phyloP scores from a whole-genome alignment of 2,329 filamentous ascomycete species.

The Cercospora zeina region DNA sequence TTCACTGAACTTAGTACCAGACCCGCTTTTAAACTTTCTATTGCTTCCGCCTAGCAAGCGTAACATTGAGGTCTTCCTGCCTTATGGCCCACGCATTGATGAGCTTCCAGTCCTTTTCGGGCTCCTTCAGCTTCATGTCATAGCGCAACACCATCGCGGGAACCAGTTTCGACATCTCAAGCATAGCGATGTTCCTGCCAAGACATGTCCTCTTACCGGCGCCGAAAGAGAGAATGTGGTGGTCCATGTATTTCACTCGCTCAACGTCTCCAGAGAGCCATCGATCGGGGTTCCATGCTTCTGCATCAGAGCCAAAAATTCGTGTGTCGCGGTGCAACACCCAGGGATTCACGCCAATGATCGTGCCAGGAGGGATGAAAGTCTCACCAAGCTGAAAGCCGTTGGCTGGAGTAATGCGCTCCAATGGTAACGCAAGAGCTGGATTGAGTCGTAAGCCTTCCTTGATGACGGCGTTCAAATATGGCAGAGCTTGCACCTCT shows the following conservation, averaged over 20 bases:
- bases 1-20: neutral
- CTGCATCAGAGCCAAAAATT: constrained; percentile 42
- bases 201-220: constrained; percentile 28
- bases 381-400: constrained; percentile 26
- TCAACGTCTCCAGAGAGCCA: constrained; percentile 51
- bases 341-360: constrained; percentile 50
- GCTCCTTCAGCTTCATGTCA: constrained; percentile 20
- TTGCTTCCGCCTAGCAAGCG: constrained; percentile 1
- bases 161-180: constrained; percentile 28
- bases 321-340: constrained; percentile 45
- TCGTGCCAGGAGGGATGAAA: constrained; percentile 44
- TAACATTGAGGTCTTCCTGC: constrained; percentile 23
- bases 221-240: constrained; percentile 55
- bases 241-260: constrained; percentile 65
- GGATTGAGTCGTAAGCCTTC: constrained; percentile 34
- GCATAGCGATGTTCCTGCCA: constrained; percentile 25
- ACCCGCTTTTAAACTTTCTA: neutral
- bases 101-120: constrained; percentile 17
- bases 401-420: constrained; percentile 28
- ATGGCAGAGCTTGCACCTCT: constrained; percentile 29
- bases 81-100: constrained; percentile 21
- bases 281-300: constrained; percentile 47
- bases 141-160: constrained; percentile 24
- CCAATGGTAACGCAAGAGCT: constrained; percentile 29
- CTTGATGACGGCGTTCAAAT: constrained; percentile 34